Base-by-base conservation (phyloP, 2,329 filamentous ascomycete genomes). In the Fusarium longipes region DNA sequence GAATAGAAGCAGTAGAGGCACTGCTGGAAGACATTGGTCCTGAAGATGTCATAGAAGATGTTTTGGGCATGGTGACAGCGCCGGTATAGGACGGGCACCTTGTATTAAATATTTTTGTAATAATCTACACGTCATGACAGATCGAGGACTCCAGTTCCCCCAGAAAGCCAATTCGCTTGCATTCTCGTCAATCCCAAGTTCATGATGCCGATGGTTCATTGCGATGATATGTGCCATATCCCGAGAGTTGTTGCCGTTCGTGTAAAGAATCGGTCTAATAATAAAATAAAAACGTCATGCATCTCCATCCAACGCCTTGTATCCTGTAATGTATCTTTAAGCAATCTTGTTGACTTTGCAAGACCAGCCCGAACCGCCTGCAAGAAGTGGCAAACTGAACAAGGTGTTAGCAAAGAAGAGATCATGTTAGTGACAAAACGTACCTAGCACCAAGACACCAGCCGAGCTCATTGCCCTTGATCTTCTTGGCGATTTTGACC, bases 401-500 rank as follows among this genome's bases (percentile, higher is more conserved):
- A 30, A 3, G 8, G 25, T 30, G 53, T 75, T 62, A 73, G 73
- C 38, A 45, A 39, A 18, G 4, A 55, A 39, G 12, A 24, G 47
- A 27, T 27, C 17, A 22, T 20, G 52, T 10, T 5, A 27, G 39
- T 24, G 8, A 6, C n/a, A 24, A 35, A 54, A 24, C 90, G 82
- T 83, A 96, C 93, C 93, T 97, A 69, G 96, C 96, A 79, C 96
- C 96, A 75, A 99, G 84, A 82, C 95, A 98, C 96, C 96, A 99
- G 36, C 96, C 96, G 74, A 99, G 82, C 82, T 99, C 96, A 78
- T 97, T 97, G 57, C 89, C 90, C 83, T 96, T 95, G 76, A 99
- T 97, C 86, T 97, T 97, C 91, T 99, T 99, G 62, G 95, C 96
- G 76, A 97, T 97, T 85, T 92, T 95, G 70, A 99, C 93, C 80